These are phyloP conservation scores for Kodamaea restingae DNA, from an alignment of 805 yeast species.

Conservation along the genomic window DNA sequence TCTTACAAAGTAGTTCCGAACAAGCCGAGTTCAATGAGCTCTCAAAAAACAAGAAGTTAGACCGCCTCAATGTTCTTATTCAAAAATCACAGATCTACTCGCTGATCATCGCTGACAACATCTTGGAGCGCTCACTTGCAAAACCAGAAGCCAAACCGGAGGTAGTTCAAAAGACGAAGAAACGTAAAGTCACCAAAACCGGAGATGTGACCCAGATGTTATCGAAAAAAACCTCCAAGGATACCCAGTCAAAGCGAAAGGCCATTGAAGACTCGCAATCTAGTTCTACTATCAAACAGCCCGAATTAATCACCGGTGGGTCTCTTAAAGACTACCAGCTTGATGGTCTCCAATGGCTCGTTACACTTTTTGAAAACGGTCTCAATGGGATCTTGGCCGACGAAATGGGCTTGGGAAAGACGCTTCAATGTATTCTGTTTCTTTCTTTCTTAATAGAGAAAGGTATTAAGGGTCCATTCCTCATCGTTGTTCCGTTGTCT, in stretches of 20 bases:
- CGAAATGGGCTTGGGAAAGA: constrained; percentile 97
- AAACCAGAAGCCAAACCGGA: constrained; percentile 7
- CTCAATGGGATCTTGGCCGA: constrained; percentile 93
- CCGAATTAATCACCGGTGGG: constrained; percentile 42
- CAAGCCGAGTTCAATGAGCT: constrained; percentile 42
- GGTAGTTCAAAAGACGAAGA: constrained; percentile 8
- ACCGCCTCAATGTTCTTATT: constrained; percentile 69
- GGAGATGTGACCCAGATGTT: constrained; percentile 12
- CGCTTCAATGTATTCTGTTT: constrained; percentile 81
- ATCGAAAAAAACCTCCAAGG: constrained; percentile 14
- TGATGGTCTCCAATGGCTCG: constrained; percentile 88
- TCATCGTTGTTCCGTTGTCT: constrained; percentile 77
- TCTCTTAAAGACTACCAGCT: constrained; percentile 77
- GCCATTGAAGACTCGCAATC: constrained; percentile 26
- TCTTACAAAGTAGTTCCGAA: constrained; percentile 16
- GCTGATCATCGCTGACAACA: constrained; percentile 76
- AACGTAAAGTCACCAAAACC: constrained; percentile 10
- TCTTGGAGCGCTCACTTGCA: constrained; percentile 28
- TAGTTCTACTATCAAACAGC: constrained; percentile 20
- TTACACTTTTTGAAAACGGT: constrained; percentile 87
- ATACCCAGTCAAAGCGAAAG: constrained; percentile 16
- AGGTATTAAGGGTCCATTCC: constrained; percentile 73
- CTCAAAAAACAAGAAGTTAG: constrained; percentile 55
- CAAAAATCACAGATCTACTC: constrained; percentile 86
- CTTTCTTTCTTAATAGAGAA: constrained; percentile 72